Evolutionary conservation across 2,329 filamentous ascomycete species (phyloP), one percentile per base, ranked within the genome.

Genomic region (Exophiala bonariae): DNA sequence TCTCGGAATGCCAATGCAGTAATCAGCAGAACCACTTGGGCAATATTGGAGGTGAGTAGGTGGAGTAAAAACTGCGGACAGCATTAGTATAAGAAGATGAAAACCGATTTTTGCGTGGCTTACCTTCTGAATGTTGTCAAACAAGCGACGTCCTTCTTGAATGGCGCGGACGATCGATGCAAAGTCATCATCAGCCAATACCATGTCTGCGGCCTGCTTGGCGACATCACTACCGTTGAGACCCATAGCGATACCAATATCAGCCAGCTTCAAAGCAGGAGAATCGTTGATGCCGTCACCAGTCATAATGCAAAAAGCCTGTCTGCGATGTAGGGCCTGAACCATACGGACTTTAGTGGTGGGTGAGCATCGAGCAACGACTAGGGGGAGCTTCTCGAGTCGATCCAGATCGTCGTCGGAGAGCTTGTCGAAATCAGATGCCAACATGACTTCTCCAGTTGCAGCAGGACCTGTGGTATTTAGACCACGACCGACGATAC

Each of bases 211-310:
- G 1, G 92, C 92, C 71, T 97, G 85, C 44, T 90, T 90, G 57
- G 87, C 87, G 4, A 90, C 87, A 58, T 90, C 87, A 13, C 83
- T 87, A 6, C 87, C 86, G 4, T 83, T 82, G 65, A 76, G 68
- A 20, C 86, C 92, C 85, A 97, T 95, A 43, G 92, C 93, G 1
- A 99, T 92, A 64, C 97, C 92, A 58, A 88, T 93, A 23, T 97
- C 89, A 40, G 86, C 48, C 19, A 81, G 63, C 1, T 75, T 72
- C 1, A 95, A 78, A 2, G 89, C 88, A 0, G 88, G 88, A 0
- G 88, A 86, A 60, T 95, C 89, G 59, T 95, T 93, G 58, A 92
- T 87, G 14, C 89, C 88, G 57, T 93, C 89, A 30, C 89, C 89
- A 2, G 90, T 87, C 81, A 95, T 92, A 30, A 84, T 88, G 1